These are phyloP conservation scores for Eragrostis tef DNA, from an alignment of 202 grass and related monocot genomes.

Conservation along the genomic window DNA sequence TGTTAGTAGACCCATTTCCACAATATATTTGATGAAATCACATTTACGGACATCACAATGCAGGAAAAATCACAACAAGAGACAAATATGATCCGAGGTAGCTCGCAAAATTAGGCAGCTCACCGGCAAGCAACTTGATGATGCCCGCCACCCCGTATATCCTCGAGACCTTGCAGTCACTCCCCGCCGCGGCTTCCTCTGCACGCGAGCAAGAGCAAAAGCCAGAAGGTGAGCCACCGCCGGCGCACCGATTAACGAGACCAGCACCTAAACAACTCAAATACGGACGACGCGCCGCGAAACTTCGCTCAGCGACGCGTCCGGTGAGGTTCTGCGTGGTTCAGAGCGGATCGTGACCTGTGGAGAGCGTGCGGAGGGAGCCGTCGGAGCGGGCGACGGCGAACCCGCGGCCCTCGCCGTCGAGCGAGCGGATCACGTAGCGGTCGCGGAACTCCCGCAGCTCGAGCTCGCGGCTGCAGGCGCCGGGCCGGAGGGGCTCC, in stretches of 20 bases:
- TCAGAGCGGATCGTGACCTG: constrained; percentile 33
- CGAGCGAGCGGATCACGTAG: constrained; percentile 81
- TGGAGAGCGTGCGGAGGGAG: constrained; percentile 52
- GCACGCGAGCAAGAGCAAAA: constrained; percentile 45
- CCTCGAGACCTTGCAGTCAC: constrained; percentile 66
- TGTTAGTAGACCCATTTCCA: not conserved
- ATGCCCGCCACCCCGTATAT: constrained; percentile 78
- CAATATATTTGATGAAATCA: not conserved
- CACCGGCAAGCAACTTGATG: constrained; percentile 92
- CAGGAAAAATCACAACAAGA: not conserved
- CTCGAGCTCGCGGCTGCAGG: constrained; percentile 80
- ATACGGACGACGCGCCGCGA: constrained; percentile 4
- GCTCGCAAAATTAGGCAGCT: constrained; percentile 17
- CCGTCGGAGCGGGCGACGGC: constrained; percentile 69
- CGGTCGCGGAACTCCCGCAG: constrained; percentile 82
- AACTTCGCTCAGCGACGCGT: not conserved
- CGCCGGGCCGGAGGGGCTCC: constrained; percentile 33
- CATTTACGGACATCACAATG: not conserved
- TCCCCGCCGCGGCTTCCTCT: constrained; percentile 64
- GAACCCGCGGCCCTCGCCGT: constrained; percentile 65
- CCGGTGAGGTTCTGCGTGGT: not conserved
- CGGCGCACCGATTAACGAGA: constrained; percentile 5
- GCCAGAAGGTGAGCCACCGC: constrained; percentile 16
- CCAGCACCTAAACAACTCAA: not conserved
- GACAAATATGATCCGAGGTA: not conserved